Conservation (phyloP, 1,139 yeast species). For the Nakaseomyces sp. region DNA sequence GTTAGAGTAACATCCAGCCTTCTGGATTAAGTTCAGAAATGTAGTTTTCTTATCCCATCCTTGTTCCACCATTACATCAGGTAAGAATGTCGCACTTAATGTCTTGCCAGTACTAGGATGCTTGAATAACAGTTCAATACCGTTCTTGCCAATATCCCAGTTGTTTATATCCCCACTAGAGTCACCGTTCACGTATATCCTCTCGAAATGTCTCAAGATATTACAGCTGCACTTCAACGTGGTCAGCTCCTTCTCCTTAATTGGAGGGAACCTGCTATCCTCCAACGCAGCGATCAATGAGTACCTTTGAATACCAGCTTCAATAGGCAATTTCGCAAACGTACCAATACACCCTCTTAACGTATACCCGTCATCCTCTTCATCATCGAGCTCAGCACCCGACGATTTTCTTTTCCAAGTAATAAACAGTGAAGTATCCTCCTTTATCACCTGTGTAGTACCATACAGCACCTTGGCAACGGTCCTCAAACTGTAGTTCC, state of each 20-base stretch:
- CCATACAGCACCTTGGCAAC: neutral
- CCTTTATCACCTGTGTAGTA: conserved; percentile 7
- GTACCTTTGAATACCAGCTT: conserved; percentile 52
- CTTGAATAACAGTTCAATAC: conserved; percentile 47
- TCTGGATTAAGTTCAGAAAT: conserved; percentile 55
- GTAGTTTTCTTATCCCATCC: conserved; percentile 74
- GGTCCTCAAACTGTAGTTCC: conserved; percentile 3
- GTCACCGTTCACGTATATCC: conserved; percentile 18
- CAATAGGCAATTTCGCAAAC: conserved; percentile 43
- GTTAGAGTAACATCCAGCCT: conserved; percentile 39
- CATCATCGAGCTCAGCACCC: conserved; percentile 11
- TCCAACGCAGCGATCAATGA: conserved; percentile 63
- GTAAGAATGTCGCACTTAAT: conserved; percentile 74
- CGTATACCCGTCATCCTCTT: conserved; percentile 25
- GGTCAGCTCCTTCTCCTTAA: conserved; percentile 47
- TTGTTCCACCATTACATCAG: conserved; percentile 86
- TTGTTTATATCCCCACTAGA: conserved; percentile 35
- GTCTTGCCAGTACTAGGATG: conserved; percentile 35
- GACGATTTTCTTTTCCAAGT: conserved; percentile 61
- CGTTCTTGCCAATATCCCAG: conserved; percentile 81
- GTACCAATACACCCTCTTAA: conserved; percentile 94
- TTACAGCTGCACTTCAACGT: conserved; percentile 36
- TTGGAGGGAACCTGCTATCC: conserved; percentile 70
- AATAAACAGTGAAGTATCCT: conserved; percentile 59
- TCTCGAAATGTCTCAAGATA: conserved; percentile 23